Conservation (phyloP, 805 yeast genomes). For the Saccharomycopsis microspora region DNA sequence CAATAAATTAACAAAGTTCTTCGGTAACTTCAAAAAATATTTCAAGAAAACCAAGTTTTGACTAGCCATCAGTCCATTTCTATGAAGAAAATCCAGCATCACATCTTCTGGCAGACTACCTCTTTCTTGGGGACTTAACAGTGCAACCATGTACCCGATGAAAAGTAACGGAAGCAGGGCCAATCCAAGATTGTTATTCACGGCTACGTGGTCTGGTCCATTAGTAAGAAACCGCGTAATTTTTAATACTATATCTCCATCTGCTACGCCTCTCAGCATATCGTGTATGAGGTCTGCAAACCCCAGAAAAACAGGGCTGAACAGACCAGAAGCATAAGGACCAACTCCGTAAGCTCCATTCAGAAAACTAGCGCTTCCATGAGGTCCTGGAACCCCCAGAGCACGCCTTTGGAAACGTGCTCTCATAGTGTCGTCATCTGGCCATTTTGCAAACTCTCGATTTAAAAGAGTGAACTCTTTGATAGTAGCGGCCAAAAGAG, state of each 20-base stretch:
- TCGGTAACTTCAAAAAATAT: constrained; percentile 23
- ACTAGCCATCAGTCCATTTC: constrained; percentile 15
- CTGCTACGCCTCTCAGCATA: constrained; percentile 13
- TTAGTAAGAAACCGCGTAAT: constrained; percentile 18
- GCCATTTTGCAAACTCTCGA: constrained; percentile 16
- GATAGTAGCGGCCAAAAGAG: constrained; percentile 32
- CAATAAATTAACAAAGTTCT: constrained; percentile 27
- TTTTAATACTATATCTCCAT: constrained; percentile 6
- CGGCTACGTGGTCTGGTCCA: constrained; percentile 17
- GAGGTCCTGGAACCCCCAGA: constrained; percentile 15
- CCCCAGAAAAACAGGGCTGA: constrained; percentile 10
- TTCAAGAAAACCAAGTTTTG: constrained; percentile 17
- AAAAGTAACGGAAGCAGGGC: constrained; percentile 38
- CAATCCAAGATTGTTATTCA: constrained; percentile 43
- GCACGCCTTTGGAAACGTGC: constrained; percentile 16
- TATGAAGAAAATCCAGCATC: constrained; percentile 13
- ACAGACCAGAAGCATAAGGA: not conserved
- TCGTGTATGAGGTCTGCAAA: constrained; percentile 15
- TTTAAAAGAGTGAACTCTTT: constrained; percentile 30
- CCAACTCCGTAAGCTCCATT: constrained; percentile 10
- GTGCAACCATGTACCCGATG: constrained; percentile 19
- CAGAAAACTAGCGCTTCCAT: constrained; percentile 14
- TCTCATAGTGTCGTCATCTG: constrained; percentile 13
- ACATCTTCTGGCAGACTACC: constrained; percentile 13
- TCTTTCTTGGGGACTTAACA: constrained; percentile 18